A percentile compares a stretch with the other conserved stretches of the same genome.
phyloP scores from a whole-genome alignment of 2,329 filamentous ascomycete genomes.

The Mycocentrospora acerina region DNA sequence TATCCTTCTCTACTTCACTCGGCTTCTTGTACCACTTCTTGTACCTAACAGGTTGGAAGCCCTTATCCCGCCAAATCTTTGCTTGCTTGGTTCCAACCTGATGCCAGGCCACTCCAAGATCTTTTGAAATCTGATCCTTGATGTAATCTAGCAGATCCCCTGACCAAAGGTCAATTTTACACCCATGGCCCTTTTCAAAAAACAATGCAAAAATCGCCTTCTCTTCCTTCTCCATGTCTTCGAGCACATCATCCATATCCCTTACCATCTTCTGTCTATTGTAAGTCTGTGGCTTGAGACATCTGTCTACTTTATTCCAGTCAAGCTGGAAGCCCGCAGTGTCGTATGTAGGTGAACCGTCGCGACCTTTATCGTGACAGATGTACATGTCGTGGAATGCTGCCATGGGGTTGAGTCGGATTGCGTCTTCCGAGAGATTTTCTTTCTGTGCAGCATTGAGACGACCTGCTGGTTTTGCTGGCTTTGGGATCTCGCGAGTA shows the following conservation, averaged over 20 bases:
- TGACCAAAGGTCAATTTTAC: no score
- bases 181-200: no score
- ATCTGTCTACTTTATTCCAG: constrained; percentile 6
- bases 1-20: constrained; percentile 4
- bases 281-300: constrained; percentile 6
- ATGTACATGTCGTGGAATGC: constrained; percentile 6
- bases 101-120: constrained; percentile 12
- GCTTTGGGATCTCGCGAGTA: constrained; percentile 2
- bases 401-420: no score
- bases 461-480: constrained; percentile 1
- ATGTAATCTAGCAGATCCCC: no score
- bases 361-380: constrained; percentile 9
- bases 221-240: neutral
- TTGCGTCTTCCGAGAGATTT: no score
- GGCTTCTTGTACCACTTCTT: constrained; percentile 10
- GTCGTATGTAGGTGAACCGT: constrained; percentile 13
- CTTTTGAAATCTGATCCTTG: constrained; percentile 14
- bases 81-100: constrained; percentile 10
- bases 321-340: constrained; percentile 13
- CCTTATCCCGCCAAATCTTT: constrained; percentile 13
- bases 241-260: neutral
- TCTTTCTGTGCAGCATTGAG: no score
- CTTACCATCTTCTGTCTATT: constrained; percentile 1
- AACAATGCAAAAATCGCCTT: constrained; percentile 5
- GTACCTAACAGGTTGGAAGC: constrained; percentile 8